Evolutionary conservation across 257 asterid species (phyloP), one percentile per base, ranked within the genome.

Genomic region (Primulina huaijiensis): DNA sequence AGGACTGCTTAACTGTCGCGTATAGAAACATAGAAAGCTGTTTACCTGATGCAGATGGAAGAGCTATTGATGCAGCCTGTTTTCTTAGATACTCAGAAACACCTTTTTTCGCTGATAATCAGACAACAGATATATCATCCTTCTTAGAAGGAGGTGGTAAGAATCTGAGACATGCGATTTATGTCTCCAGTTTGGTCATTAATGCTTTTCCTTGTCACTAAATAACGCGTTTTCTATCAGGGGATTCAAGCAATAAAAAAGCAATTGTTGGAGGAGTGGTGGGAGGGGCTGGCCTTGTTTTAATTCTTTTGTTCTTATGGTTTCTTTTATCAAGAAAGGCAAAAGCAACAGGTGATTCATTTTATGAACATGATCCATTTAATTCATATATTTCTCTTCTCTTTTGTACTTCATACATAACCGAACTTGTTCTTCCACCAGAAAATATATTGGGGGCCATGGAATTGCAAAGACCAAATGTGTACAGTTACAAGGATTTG

Each of bases 11-110:
- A 69, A 79, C 85, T 2, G 90, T 85, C n/a, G 97, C 92, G 0
- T 67, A 64, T 21, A 67, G 78, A n/a, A 87, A 90, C 78, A 81
- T 92, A 77, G 72, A 80, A 7, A 80, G 88, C 8, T 92, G 98
- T 82, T 77, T 90, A 67, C 91, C 95, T 4, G 69, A 68, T 72
- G 82, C 87, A 0, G 91, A 86, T 27, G 98, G 95, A 46, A 86
- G 95, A 66, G 87, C 97, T 31, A 31, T 85, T 19, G 97, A 90
- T 72, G 92, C 92, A 3, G 97, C 83, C 2, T 92, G 97, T 50
- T 92, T 90, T n/a, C 61, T 88, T 43, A 73, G 98, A 73, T 92
- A 82, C 64, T 92, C 98, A 0, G 80, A 64, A 50, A 72, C 82
- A 0, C 78, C 90, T 0, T 92, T 92, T 68, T 92, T 92, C 21